Evolutionary conservation across 495 filamentous ascomycete species (phyloP).

Genomic region (Oleoguttula mirabilis): DNA sequence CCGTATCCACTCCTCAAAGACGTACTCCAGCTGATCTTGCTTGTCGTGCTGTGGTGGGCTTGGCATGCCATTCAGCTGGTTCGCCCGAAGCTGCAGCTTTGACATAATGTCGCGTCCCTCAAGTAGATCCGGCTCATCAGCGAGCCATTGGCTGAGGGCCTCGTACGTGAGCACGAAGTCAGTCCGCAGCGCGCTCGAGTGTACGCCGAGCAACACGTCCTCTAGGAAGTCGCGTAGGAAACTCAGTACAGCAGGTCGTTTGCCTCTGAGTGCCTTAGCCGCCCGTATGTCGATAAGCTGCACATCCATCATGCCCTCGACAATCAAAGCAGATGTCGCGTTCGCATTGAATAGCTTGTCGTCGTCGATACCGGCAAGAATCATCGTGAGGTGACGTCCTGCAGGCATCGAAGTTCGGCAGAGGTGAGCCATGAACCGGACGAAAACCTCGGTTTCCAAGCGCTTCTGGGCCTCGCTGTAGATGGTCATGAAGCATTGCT

Average conservation of each 20-base stretch:
- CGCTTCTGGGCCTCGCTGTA: conserved; percentile 47
- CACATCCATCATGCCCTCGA: conserved; percentile 61
- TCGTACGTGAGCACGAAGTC: conserved; percentile 74
- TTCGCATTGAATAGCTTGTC: conserved; percentile 66
- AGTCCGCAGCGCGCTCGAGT: conserved; percentile 61
- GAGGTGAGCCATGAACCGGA: conserved; percentile 67
- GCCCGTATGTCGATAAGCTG: conserved; percentile 67
- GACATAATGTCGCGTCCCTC: conserved; percentile 55
- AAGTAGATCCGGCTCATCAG: conserved; percentile 54
- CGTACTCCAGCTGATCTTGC: conserved; percentile 78
- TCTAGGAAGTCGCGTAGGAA: conserved; percentile 66
- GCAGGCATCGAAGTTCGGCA: conserved; percentile 65
- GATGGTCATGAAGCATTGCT: conserved; percentile 58
- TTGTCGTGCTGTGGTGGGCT: conserved; percentile 31
- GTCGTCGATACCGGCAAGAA: conserved; percentile 56
- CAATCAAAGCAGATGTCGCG: conserved; percentile 64
- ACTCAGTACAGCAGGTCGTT: conserved; percentile 56
- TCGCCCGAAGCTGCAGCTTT: conserved; percentile 41
- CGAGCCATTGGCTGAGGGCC: conserved; percentile 71
- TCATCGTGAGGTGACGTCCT: conserved; percentile 59
- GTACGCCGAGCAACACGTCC: conserved; percentile 61
- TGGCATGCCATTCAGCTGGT: conserved; percentile 17
- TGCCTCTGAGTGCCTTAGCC: conserved; percentile 54
- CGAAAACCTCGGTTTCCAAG: conserved; percentile 70
- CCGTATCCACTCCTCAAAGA: conserved; percentile 87